Conservation (phyloP, 495 filamentous ascomycete genomes). For the Annulohypoxylon stygium region DNA sequence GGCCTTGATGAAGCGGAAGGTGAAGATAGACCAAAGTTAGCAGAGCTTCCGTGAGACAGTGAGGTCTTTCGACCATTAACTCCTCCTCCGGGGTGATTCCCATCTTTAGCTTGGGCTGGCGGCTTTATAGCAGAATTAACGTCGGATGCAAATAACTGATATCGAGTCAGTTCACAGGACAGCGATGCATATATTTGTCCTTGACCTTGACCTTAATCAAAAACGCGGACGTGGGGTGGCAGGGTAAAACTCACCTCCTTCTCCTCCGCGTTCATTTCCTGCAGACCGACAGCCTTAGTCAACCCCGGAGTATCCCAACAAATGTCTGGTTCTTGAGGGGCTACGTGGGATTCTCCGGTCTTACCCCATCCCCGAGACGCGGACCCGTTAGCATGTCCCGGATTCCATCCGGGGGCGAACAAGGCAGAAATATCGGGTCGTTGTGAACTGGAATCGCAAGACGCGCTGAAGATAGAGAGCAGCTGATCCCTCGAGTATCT, state of each 20-base stretch:
- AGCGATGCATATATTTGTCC: background rate
- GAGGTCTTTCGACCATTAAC: conserved; percentile 80
- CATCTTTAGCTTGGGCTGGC: conserved; percentile 82
- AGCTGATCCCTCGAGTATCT: conserved; percentile 88
- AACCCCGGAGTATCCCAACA: conserved; percentile 90
- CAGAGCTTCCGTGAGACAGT: conserved; percentile 68
- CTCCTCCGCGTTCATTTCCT: conserved; percentile 85
- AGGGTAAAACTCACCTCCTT: conserved; percentile 71
- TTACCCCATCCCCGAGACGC: conserved; percentile 81
- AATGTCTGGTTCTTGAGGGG: conserved; percentile 75
- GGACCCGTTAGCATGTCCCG: conserved; percentile 72
- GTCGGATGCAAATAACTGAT: conserved; percentile 77
- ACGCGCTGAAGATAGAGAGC: conserved; percentile 77
- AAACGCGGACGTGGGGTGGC: conserved; percentile 44
- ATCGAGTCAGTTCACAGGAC: conserved; percentile 13
- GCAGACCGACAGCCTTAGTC: conserved; percentile 77
- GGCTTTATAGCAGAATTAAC: conserved; percentile 95
- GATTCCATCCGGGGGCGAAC: conserved; percentile 81
- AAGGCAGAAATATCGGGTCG: conserved; percentile 73
- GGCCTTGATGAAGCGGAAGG: conserved; percentile 77
- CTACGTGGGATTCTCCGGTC: conserved; percentile 73
- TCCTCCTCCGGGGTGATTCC: conserved; percentile 63
- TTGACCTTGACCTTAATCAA: background rate
- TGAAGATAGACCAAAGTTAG: conserved; percentile 65
- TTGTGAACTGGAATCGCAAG: conserved; percentile 65